These are phyloP conservation scores for Penicillium samsonianum DNA, from an alignment of 495 filamentous ascomycete species.

Conservation along the genomic window DNA sequence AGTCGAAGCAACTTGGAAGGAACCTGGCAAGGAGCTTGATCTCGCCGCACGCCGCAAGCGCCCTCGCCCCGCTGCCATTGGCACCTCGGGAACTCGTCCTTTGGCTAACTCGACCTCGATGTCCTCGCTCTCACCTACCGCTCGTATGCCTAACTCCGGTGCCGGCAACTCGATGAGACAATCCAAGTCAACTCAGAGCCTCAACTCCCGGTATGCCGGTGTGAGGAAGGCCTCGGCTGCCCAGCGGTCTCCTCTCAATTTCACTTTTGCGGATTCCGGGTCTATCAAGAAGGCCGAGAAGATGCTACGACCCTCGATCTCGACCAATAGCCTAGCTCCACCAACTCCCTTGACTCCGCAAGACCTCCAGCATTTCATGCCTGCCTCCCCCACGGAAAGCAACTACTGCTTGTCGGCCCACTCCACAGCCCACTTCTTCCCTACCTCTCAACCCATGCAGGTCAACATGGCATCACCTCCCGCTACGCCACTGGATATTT, in stretches of 20 bases:
- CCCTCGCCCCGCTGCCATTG: conserved; percentile 55
- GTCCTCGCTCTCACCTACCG: conserved; percentile 44
- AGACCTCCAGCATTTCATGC: conserved; percentile 47
- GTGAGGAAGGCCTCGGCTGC: conserved; percentile 51
- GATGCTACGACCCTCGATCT: conserved; percentile 43
- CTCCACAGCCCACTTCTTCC: conserved; percentile 41
- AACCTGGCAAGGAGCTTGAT: conserved; percentile 49
- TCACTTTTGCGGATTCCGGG: conserved; percentile 50
- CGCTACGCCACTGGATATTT: conserved; percentile 45
- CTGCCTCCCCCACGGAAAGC: conserved; percentile 40
- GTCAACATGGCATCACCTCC: conserved; percentile 51
- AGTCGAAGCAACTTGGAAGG: conserved; percentile 36
- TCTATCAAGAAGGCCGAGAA: conserved; percentile 43
- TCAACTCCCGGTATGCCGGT: conserved; percentile 53
- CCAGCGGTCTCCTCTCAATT: conserved; percentile 56
- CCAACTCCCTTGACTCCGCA: conserved; percentile 51
- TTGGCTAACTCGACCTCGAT: conserved; percentile 44
- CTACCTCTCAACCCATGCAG: conserved; percentile 47
- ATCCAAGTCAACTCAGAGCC: conserved; percentile 54
- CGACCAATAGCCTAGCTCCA: conserved; percentile 43
- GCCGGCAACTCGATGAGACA: conserved; percentile 47
- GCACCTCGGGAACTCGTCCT: conserved; percentile 42
- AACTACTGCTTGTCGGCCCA: conserved; percentile 46
- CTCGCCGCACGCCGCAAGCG: conserved; percentile 57
- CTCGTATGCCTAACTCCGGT: conserved; percentile 39